Percentiles rank a stretch among this genome's conserved stretches.
Evolutionary conservation across 2,329 filamentous ascomycete species (phyloP).

Genomic region (Tolypocladium album): DNA sequence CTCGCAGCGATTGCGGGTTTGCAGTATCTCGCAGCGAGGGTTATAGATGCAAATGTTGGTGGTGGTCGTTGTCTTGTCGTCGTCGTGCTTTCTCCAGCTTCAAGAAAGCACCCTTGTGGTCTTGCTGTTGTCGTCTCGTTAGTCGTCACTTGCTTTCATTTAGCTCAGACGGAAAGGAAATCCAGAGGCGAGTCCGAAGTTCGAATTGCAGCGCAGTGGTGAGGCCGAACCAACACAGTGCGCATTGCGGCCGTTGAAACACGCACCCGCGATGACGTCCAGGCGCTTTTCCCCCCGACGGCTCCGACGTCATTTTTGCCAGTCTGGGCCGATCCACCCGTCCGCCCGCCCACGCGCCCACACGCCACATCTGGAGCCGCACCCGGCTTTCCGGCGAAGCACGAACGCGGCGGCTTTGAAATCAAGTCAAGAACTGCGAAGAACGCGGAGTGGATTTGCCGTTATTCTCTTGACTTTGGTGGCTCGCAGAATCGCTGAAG

Average conservation of each 20-base stretch:
- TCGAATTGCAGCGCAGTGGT: not conserved
- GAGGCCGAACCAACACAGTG: not conserved
- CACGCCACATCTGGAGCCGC: not conserved
- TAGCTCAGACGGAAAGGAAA: not conserved
- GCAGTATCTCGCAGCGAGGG: not conserved
- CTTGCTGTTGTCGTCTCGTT: not conserved
- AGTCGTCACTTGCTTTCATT: not conserved
- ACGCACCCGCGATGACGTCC: not conserved
- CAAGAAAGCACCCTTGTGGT: too few species aligned
- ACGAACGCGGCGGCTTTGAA: too few species aligned
- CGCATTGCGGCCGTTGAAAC: not conserved
- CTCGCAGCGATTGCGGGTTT: not conserved
- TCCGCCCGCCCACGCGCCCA: not conserved
- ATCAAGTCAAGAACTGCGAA: too few species aligned
- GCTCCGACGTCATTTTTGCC: not conserved
- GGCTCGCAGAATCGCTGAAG: not conserved
- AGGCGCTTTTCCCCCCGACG: not conserved
- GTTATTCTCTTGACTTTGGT: not conserved
- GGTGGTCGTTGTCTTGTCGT: not conserved
- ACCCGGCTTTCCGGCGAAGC: not conserved
- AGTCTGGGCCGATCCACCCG: too few species aligned
- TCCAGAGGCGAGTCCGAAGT: too few species aligned
- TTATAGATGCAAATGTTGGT: too few species aligned
- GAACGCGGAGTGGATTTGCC: too few species aligned
- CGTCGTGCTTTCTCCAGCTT: not conserved